Evolutionary conservation across 1,284 basidiomycete genomes (phyloP).

Genomic region (Taiwanofungus camphoratus): DNA sequence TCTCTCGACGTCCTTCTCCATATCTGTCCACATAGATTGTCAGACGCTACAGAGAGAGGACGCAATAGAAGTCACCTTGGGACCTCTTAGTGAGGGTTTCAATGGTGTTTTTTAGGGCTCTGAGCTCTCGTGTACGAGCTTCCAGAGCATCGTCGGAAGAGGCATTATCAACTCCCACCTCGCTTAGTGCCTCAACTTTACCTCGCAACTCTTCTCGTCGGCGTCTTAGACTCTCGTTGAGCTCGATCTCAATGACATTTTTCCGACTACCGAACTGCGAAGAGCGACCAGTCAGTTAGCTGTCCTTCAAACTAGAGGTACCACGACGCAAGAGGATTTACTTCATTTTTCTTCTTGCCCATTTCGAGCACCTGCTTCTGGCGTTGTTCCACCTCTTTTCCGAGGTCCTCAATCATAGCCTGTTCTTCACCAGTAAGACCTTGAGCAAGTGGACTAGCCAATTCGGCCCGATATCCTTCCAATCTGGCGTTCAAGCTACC

Average conservation of each 20-base stretch:
- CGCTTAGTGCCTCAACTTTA: conserved; percentile 74
- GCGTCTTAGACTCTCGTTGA: conserved; percentile 83
- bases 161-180: conserved; percentile 54
- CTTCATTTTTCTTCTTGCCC: conserved; percentile 68
- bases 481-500: conserved; percentile 52
- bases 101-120: conserved; percentile 58
- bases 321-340: too few species aligned
- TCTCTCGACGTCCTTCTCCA: conserved; percentile 69
- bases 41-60: conserved; percentile 3
- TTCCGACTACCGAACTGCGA: conserved; percentile 72
- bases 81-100: conserved; percentile 55
- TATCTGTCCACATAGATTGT: conserved; percentile 34
- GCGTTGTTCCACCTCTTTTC: conserved; percentile 70
- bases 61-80: conserved; percentile 44
- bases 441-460: conserved; percentile 71
- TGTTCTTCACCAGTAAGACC: conserved; percentile 75
- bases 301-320: conserved; percentile 1
- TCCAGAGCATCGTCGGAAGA: conserved; percentile 64
- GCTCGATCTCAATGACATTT: conserved; percentile 85
- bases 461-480: conserved; percentile 65
- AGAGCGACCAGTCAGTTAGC: neutral
- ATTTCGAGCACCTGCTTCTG: conserved; percentile 69
- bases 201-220: conserved; percentile 72
- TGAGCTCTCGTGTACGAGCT: conserved; percentile 61
- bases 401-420: conserved; percentile 61